These are phyloP conservation scores for Physcia stellaris DNA, from an alignment of 495 filamentous ascomycete genomes.

Conservation along the genomic window DNA sequence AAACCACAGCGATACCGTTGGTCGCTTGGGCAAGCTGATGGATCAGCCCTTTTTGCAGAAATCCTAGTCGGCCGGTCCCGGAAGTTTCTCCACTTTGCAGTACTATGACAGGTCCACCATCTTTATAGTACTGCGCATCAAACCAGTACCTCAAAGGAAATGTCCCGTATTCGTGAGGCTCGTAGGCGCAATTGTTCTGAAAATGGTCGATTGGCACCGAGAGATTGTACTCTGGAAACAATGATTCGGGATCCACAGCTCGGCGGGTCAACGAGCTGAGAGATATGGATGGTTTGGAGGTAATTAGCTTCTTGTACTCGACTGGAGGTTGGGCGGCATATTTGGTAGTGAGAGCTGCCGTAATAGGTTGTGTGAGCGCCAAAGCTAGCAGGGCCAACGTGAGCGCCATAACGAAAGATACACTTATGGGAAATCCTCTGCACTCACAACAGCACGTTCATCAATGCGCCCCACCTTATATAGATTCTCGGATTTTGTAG, in stretches of 20 bases:
- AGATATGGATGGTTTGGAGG: too few relatives aligned
- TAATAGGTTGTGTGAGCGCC: too few relatives aligned
- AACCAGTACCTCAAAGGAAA: constrained; percentile 64
- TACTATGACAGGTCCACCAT: constrained; percentile 60
- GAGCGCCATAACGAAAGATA: too few relatives aligned
- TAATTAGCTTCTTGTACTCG: too few relatives aligned
- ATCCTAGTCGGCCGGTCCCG: constrained; percentile 41
- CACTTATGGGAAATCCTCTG: too few relatives aligned
- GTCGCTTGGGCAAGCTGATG: constrained; percentile 48
- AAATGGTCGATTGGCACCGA: constrained; percentile 63
- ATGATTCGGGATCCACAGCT: constrained; percentile 25
- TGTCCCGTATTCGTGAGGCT: constrained; percentile 45
- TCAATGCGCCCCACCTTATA: too few relatives aligned
- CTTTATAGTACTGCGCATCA: constrained; percentile 49
- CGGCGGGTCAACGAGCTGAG: too few relatives aligned
- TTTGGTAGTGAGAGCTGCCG: too few relatives aligned
- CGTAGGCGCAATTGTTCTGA: constrained; percentile 54
- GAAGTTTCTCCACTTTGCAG: constrained; percentile 51
- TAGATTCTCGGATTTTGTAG: too few relatives aligned
- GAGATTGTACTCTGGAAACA: constrained; percentile 47
- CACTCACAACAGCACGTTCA: too few relatives aligned
- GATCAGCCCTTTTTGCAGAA: constrained; percentile 56
- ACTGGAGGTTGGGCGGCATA: too few relatives aligned
- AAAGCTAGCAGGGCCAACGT: too few relatives aligned
- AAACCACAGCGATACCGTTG: constrained; percentile 54